A percentile compares a stretch with the other conserved stretches of the same genome.
Conservation (phyloP, 345 rosid species). For the Eucalyptus sideroxylon region DNA sequence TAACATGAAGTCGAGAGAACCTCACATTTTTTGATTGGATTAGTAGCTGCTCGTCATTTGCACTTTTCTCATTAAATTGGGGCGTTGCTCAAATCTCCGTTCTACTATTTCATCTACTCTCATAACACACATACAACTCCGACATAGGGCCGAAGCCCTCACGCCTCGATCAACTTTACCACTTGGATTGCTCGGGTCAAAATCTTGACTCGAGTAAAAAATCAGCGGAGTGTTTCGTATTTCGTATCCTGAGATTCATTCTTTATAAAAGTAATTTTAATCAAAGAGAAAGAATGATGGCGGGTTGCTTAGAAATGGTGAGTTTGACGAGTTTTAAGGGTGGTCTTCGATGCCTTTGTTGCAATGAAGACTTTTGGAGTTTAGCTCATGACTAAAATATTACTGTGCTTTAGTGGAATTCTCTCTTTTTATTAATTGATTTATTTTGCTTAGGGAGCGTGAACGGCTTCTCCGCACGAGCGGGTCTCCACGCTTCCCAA, state of each 20-base stretch:
- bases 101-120: not conserved
- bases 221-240: not conserved
- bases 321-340: not conserved
- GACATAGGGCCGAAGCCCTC: not conserved
- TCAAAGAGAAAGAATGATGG: not conserved
- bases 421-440: not conserved
- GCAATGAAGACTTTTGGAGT: conserved; percentile 7
- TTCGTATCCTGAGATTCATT: not conserved
- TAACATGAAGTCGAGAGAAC: not conserved
- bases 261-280: not conserved
- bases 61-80: not conserved
- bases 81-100: not conserved
- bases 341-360: not conserved
- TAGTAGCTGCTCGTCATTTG: not conserved
- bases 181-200: not conserved
- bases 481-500: conserved; percentile 51
- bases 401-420: not conserved
- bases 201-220: not conserved
- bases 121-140: not conserved
- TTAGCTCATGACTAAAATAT: not conserved
- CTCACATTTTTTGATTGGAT: not conserved
- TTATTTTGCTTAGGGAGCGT: conserved; percentile 10
- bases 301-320: not conserved
- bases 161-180: not conserved
- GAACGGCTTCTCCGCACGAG: conserved; percentile 56